Evolutionary conservation across 1,284 basidiomycete species (phyloP).

Genomic region (Chiua sp.): DNA sequence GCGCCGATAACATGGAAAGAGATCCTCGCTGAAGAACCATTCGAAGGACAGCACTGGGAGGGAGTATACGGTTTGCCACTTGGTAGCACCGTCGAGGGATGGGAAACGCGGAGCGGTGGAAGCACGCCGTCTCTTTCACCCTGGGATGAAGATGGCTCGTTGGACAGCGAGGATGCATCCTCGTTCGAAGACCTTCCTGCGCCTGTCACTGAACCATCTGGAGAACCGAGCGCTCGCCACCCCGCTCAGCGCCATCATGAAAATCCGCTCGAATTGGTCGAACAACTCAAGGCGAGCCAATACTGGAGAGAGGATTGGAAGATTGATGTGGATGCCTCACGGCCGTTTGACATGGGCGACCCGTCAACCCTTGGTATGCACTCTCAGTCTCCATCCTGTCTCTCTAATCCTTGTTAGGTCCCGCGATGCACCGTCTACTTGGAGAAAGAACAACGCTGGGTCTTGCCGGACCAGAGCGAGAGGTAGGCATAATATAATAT

Average conservation of each 20-base stretch:
- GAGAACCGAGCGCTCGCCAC: slow-evolving; percentile 6
- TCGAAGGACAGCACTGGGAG: slow-evolving; percentile 81
- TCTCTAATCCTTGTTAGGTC: slow-evolving; percentile 44
- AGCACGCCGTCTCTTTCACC: slow-evolving; percentile 57
- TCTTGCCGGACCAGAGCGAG: slow-evolving; percentile 36
- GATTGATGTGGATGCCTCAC: slow-evolving; percentile 47
- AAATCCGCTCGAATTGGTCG: slow-evolving; percentile 55
- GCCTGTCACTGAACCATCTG: slow-evolving; percentile 41
- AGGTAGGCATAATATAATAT: slow-evolving; percentile 28
- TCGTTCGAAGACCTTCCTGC: slow-evolving; percentile 35
- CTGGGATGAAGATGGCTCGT: slow-evolving; percentile 42
- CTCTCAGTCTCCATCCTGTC: not conserved
- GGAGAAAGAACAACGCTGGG: slow-evolving; percentile 33
- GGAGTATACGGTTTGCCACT: slow-evolving; percentile 56
- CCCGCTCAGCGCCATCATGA: slow-evolving; percentile 35
- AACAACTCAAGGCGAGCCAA: slow-evolving; percentile 62
- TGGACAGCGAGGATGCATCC: slow-evolving; percentile 33
- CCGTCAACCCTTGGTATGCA: slow-evolving; percentile 67
- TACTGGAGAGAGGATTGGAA: slow-evolving; percentile 74
- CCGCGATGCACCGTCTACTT: slow-evolving; percentile 47
- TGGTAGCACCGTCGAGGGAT: slow-evolving; percentile 47
- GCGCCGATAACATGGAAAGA: slow-evolving; percentile 66
- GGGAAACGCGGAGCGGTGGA: slow-evolving; percentile 48
- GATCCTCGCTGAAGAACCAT: slow-evolving; percentile 79
- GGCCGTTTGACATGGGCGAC: slow-evolving; percentile 63